Base-by-base conservation (phyloP, 164 flowering plant species). In the Dillenia suffruticosa region DNA sequence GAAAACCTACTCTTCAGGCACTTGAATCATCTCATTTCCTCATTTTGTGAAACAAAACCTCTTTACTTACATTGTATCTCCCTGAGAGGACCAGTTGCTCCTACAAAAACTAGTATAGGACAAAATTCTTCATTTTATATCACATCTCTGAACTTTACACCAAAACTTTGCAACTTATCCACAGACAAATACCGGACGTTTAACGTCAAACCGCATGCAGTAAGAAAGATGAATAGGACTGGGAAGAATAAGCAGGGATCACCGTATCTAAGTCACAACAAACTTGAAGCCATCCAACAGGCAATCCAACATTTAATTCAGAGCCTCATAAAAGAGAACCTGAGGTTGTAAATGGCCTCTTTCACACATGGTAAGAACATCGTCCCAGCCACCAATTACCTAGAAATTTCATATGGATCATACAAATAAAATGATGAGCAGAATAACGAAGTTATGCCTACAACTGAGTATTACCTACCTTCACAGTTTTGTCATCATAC, bases 271-370 rank as follows among this genome's bases (percentile, higher is more conserved):
- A 61, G 44, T 54, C 64, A 54, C 14, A 54, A 43, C 45, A 51
- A 67, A 62, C 48, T 62, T 48, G 54, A 65, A 45, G 68, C 65
- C 62, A 63, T 51, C 57, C 58, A 12, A 13, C 10, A 47, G 46
- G 69, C 11, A 44, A 66, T 51, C 54, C 63, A 51, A 44, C 58
- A 55, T 54, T 76, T 85, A 86, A 52, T 82, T 79, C 75, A 80
- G 85, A 79, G 96, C 90, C 83, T 91, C 99, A 68, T 72, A 95
- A 61, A 94, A 86, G 62, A 94, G 93, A 78, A 94, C 92, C 78
- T 94, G 99, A 52, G 99, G 99, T 71, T 95, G 99, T 71, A 91
- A 69, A 69, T 84, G 97, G 49, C 99, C 99, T 75, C 69, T 85
- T 67, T 88, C 86, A 72, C 99, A 95, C 84, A 83, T 84, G 49